Percentiles rank a stretch among this genome's conserved stretches.
Conservation (phyloP, 1,139 yeast species). For the Groenewaldozyma sp. region DNA sequence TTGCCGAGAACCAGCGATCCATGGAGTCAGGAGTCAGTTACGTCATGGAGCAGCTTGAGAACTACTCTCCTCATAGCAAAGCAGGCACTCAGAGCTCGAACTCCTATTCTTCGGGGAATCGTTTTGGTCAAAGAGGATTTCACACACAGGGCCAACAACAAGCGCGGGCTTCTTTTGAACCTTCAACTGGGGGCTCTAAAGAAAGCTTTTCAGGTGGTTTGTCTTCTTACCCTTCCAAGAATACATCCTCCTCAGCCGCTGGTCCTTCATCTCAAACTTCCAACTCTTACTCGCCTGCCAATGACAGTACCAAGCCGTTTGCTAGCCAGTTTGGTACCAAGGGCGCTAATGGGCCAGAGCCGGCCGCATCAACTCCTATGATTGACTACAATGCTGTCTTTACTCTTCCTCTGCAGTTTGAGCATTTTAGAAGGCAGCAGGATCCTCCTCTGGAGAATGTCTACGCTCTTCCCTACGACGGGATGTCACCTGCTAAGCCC, state of each 20-base stretch:
- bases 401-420: not conserved
- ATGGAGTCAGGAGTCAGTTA: not conserved
- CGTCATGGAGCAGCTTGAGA: not conserved
- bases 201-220: not conserved
- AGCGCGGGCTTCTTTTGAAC: no score
- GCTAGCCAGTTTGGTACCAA: not conserved
- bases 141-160: no score
- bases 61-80: no score
- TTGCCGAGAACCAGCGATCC: not conserved
- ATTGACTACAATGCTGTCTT: not conserved
- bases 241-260: not conserved
- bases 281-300: not conserved
- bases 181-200: not conserved
- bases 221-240: not conserved
- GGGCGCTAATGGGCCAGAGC: not conserved
- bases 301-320: not conserved
- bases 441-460: not conserved
- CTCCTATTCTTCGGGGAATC: no score
- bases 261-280: slow-evolving; percentile 2
- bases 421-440: not conserved
- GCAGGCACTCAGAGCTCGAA: no score
- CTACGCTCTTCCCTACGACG: no score
- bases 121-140: no score
- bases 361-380: not conserved
- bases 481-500: not conserved